Conservation (phyloP, 306 rosid genomes). For the Purshia tridentata region DNA sequence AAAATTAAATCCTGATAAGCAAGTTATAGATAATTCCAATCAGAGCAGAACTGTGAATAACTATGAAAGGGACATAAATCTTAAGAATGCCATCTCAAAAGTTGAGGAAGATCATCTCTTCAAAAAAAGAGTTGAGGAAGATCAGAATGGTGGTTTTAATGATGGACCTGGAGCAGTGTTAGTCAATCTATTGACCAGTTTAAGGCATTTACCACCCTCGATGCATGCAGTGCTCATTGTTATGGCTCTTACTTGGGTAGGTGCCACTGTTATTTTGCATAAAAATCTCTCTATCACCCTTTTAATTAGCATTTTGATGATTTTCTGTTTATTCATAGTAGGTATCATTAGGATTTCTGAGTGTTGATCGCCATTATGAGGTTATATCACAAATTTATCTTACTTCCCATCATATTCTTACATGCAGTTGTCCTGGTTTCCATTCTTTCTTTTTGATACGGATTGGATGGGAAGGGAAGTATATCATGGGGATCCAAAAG, state of each 20-base stretch:
- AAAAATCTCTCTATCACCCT: constrained; percentile 16
- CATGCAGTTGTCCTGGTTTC: constrained; percentile 94
- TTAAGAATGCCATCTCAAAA: constrained; percentile 39
- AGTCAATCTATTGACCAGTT: constrained; percentile 86
- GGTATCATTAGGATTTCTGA: neutral
- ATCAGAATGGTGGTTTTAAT: constrained; percentile 43
- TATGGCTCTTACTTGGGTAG: constrained; percentile 98
- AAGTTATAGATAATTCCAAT: constrained; percentile 27
- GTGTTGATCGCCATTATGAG: constrained; percentile 18
- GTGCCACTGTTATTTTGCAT: constrained; percentile 26
- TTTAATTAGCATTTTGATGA: constrained; percentile 8
- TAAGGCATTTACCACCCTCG: constrained; percentile 95
- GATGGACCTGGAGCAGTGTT: constrained; percentile 95
- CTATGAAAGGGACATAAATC: constrained; percentile 37
- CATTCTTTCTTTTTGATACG: constrained; percentile 93
- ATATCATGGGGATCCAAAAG: constrained; percentile 94
- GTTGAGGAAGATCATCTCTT: constrained; percentile 43
- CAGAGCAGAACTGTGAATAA: constrained; percentile 36
- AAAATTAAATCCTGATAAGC: constrained; percentile 40
- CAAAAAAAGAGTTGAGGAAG: constrained; percentile 41
- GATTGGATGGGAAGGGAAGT: constrained; percentile 99
- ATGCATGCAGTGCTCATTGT: constrained; percentile 97
- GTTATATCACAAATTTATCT: constrained; percentile 30
- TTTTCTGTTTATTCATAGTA: neutral
- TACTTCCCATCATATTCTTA: constrained; percentile 16